Evolutionary conservation across 1,284 basidiomycete genomes (phyloP).

Genomic region (Pseudomicrostroma phylloplanum): DNA sequence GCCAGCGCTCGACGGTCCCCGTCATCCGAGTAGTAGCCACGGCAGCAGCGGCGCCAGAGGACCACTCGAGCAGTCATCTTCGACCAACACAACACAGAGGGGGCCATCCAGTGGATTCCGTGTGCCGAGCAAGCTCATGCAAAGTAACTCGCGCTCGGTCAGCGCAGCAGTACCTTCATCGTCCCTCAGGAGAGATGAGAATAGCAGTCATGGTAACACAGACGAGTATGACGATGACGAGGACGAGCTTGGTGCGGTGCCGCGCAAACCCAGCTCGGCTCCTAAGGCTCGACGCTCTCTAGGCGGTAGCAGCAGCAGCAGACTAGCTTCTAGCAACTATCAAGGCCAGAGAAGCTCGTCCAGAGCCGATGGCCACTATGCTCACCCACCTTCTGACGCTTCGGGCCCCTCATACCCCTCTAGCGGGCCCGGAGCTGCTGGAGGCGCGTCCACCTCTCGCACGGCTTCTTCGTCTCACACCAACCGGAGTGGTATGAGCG

Average conservation of each 20-base stretch:
- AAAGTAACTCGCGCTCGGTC: too few relatives aligned
- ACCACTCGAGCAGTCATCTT: neutral
- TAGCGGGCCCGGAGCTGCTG: neutral
- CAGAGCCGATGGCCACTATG: too few relatives aligned
- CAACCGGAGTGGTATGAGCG: neutral
- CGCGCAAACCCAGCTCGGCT: too few relatives aligned
- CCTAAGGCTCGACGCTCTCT: too few relatives aligned
- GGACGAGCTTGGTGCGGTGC: too few relatives aligned
- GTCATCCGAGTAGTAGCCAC: neutral
- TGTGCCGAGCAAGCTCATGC: neutral
- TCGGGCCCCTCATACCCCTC: neutral
- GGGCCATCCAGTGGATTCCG: neutral
- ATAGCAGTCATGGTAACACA: too few relatives aligned
- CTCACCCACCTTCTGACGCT: neutral
- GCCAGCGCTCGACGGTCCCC: neutral
- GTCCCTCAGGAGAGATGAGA: too few relatives aligned
- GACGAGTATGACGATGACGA: too few relatives aligned
- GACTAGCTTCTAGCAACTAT: too few relatives aligned
- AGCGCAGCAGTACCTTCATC: too few relatives aligned
- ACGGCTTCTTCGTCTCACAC: neutral
- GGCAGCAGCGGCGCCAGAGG: neutral
- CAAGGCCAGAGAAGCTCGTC: too few relatives aligned
- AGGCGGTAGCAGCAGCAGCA: too few relatives aligned
- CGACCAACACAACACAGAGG: slow-evolving; percentile 2
- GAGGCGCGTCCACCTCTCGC: neutral